These are phyloP conservation scores for Dianthus caryophyllus DNA, from an alignment of 148 eudicot genomes.

Conservation along the genomic window DNA sequence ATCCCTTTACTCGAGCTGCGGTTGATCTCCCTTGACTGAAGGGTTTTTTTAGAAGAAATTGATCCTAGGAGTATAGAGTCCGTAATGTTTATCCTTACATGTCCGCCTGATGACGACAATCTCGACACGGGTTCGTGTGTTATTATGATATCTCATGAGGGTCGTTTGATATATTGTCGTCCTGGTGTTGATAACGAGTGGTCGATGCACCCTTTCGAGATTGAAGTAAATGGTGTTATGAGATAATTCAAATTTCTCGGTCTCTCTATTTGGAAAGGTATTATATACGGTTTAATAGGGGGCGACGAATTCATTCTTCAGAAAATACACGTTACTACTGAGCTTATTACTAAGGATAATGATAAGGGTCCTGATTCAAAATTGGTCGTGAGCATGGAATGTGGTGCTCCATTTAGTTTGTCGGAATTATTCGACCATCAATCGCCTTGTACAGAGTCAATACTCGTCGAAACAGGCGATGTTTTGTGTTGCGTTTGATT, in stretches of 20 bases:
- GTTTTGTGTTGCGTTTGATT: too few relatives aligned
- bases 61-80: accelerated
- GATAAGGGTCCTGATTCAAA: neutral
- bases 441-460: neutral
- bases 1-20: neutral
- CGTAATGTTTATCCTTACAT: neutral
- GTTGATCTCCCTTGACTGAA: slow-evolving; percentile 4
- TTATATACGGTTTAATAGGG: neutral
- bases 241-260: too few relatives aligned
- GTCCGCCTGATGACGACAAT: neutral
- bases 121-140: neutral
- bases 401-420: neutral
- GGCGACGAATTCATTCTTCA: neutral
- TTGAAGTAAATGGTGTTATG: neutral
- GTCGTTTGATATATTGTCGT: neutral
- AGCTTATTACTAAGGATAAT: too few relatives aligned
- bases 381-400: neutral
- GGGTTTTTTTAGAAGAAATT: neutral
- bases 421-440: too few relatives aligned
- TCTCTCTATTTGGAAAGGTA: neutral
- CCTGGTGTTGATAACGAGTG: neutral
- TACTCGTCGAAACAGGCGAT: neutral
- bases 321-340: neutral
- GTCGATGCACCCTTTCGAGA: neutral
- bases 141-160: neutral